A percentile compares a stretch with the other conserved stretches of the same genome.
These are phyloP conservation scores for Nannizziopsis barbatae DNA, from an alignment of 2,329 filamentous ascomycete species.

Conservation along the genomic window DNA sequence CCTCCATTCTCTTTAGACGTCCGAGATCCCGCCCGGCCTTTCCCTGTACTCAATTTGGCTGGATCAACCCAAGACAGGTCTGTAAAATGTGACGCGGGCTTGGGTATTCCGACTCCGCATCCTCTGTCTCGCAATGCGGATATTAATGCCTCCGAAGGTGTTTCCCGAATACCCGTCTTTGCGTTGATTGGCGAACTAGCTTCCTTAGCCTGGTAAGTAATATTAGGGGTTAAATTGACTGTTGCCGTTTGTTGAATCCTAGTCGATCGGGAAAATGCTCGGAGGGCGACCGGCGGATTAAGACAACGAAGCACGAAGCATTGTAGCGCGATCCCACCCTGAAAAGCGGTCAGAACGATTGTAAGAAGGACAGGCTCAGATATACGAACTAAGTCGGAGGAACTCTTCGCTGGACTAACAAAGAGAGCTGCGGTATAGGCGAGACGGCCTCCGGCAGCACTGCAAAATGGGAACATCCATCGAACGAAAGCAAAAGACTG, in stretches of 20 bases:
- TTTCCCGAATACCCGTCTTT: neutral
- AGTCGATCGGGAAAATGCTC: no score
- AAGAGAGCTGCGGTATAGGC: neutral
- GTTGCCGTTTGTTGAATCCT: no score
- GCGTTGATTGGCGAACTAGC: neutral
- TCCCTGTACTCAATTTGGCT: neutral
- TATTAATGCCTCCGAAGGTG: conserved; percentile 13
- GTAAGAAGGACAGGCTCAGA: no score
- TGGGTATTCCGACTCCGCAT: conserved; percentile 5
- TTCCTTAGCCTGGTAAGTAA: no score
- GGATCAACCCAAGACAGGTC: conserved; percentile 13
- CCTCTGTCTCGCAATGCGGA: conserved; percentile 9
- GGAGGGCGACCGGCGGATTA: no score
- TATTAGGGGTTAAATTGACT: no score
- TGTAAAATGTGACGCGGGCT: conserved; percentile 1
- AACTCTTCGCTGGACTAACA: neutral
- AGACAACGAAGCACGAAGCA: no score
- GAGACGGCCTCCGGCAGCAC: conserved; percentile 4
- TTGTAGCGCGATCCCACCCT: no score
- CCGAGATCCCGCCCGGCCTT: neutral
- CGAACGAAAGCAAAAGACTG: neutral
- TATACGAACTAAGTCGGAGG: neutral
- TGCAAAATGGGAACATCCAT: conserved; percentile 15
- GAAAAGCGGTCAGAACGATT: no score
- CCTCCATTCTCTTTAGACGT: neutral